These are phyloP conservation scores for Colletotrichum sp. DNA, from an alignment of 2,329 filamentous ascomycete genomes.

Conservation along the genomic window DNA sequence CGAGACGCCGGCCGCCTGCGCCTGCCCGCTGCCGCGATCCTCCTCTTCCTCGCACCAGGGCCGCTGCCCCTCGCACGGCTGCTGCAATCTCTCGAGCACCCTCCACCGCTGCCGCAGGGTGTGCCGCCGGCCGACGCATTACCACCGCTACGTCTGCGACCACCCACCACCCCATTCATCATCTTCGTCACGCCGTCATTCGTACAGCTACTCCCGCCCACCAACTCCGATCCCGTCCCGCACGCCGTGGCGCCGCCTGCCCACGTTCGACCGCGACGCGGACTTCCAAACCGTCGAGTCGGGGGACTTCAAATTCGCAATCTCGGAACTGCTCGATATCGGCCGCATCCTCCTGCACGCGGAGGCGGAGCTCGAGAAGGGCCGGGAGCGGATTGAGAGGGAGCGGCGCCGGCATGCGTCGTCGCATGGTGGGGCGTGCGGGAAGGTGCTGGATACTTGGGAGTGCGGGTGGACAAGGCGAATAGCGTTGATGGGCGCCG, in stretches of 20 bases:
- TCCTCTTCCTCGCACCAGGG: background rate
- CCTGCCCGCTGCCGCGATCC: conserved; percentile 12
- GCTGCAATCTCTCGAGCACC: conserved; percentile 25
- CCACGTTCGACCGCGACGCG: conserved; percentile 7
- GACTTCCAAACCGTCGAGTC: conserved; percentile 2
- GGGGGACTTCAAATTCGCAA: background rate
- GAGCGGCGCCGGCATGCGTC: background rate
- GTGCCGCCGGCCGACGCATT: background rate
- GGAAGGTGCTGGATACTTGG: background rate
- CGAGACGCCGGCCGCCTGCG: conserved; percentile 21
- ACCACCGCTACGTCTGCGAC: conserved; percentile 5
- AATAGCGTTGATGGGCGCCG: background rate
- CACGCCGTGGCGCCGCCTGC: background rate
- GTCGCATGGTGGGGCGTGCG: background rate
- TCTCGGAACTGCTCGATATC: conserved; percentile 9
- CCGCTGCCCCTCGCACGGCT: conserved; percentile 28
- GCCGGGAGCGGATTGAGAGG: background rate
- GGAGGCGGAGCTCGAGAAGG: background rate
- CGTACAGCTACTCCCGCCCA: conserved; percentile 4
- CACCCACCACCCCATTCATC: accelerated
- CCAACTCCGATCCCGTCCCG: background rate
- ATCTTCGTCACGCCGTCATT: conserved; percentile 22
- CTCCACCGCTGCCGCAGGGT: conserved; percentile 20
- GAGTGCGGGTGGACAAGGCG: conserved; percentile 1
- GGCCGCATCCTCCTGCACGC: conserved; percentile 7